Evolutionary conservation across 2,329 filamentous ascomycete species (phyloP).

Genomic region (Penicillium italicum): DNA sequence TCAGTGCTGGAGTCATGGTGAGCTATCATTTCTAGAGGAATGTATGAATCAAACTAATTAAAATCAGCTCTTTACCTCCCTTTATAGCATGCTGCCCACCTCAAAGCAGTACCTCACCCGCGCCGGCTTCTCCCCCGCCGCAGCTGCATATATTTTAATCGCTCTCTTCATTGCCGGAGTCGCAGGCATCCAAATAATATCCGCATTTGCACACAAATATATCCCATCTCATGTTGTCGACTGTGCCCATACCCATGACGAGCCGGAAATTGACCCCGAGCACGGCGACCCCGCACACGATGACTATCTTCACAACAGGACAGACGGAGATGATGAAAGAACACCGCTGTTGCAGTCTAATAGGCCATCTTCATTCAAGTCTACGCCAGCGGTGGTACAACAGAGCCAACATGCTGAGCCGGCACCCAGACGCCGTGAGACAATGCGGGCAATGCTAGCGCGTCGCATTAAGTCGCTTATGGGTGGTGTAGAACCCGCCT

Average conservation of each 20-base stretch:
- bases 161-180: constrained; percentile 49
- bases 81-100: constrained; percentile 91
- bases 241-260: constrained; percentile 46
- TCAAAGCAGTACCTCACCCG: constrained; percentile 72
- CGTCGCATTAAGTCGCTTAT: constrained; percentile 50
- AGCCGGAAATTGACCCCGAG: constrained; percentile 36
- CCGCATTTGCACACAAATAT: constrained; percentile 44
- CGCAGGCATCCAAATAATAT: constrained; percentile 45
- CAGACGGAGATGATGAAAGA: constrained; percentile 22
- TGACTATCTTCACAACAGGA: constrained; percentile 18
- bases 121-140: constrained; percentile 62
- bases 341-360: constrained; percentile 31
- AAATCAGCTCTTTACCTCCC: constrained; percentile 75
- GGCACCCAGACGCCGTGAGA: constrained; percentile 21
- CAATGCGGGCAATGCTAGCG: constrained; percentile 35
- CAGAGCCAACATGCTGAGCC: constrained; percentile 10
- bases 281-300: constrained; percentile 23
- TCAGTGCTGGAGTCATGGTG: constrained; percentile 97
- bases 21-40: constrained; percentile 22
- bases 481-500: constrained; percentile 48
- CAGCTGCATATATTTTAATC: constrained; percentile 54
- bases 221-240: constrained; percentile 51
- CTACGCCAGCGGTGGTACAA: constrained; percentile 21
- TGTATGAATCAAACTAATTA: neutral
- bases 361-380: constrained; percentile 17